Evolutionary conservation across 2,329 filamentous ascomycete species (phyloP).

Genomic region (Fusarium bulbicola): DNA sequence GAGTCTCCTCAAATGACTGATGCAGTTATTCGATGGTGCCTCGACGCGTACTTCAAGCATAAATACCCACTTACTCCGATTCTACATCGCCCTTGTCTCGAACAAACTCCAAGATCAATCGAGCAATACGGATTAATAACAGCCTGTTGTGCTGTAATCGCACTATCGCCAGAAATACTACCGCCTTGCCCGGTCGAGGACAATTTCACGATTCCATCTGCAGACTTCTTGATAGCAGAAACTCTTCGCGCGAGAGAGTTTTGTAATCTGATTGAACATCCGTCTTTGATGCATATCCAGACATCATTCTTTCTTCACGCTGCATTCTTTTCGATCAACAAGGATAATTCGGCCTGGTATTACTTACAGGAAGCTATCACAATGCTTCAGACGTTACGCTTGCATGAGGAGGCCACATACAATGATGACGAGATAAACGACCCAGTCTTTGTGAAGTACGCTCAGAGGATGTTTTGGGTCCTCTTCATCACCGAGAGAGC

Average conservation of each 20-base stretch:
- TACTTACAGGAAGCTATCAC: constrained; percentile 46
- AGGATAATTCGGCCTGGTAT: constrained; percentile 48
- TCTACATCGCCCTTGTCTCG: constrained; percentile 35
- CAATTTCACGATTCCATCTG: constrained; percentile 15
- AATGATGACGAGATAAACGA: background rate
- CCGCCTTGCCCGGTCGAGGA: background rate
- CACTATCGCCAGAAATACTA: constrained; percentile 42
- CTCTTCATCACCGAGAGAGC: constrained; percentile 47
- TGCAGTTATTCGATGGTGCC: constrained; percentile 35
- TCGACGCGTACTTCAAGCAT: constrained; percentile 47
- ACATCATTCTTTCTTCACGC: constrained; percentile 48
- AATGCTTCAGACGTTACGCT: constrained; percentile 39
- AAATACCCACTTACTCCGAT: constrained; percentile 49
- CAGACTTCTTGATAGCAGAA: constrained; percentile 43
- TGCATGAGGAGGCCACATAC: constrained; percentile 45
- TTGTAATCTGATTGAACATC: constrained; percentile 41
- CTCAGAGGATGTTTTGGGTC: constrained; percentile 43
- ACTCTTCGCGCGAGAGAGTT: constrained; percentile 37
- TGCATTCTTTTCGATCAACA: constrained; percentile 43
- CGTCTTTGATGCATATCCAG: constrained; percentile 41
- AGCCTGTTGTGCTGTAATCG: constrained; percentile 44
- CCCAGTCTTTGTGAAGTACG: constrained; percentile 13
- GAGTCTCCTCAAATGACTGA: constrained; percentile 14
- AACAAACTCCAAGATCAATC: constrained; percentile 3
- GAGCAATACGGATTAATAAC: constrained; percentile 43